Base-by-base conservation (phyloP, 768 basidiomycete genomes). In the Tulasnella sp. region DNA sequence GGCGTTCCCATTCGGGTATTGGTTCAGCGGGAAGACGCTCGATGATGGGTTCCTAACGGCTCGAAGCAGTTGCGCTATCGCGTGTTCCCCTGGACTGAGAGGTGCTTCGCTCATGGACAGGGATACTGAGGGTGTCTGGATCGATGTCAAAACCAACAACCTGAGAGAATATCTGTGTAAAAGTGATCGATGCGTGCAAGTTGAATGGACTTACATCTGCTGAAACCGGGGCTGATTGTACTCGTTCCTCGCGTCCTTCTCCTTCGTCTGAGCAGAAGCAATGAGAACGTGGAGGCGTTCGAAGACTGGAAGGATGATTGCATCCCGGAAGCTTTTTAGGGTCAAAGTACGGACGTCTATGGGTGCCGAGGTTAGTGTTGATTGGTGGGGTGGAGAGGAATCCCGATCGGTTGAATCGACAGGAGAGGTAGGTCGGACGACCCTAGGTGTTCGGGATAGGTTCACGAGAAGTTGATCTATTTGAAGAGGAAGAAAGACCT, bases 271-370 rank as follows among this genome's bases (percentile, higher is more conserved):
- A 21, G 42, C 31, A 21, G 48, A 77, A 19, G 80, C 40, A 12
- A 79, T 72, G n/a, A 81, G 68, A 18, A 48, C 24, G 62, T 77
- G 58, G 5, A 82, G 79, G 24, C 76, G 44, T 52, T 81, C 80
- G 24, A 87, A 89, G 24, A 92, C 86, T 0, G 94, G 92, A 27
- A 93, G 86, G 46, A 95, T 90, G 79, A 95, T 90, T 78, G 89
- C 89, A 85, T 96, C 94, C 39, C 94, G 90, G 84, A 96, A 96
- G 10, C 92, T 90, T 58, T 90, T 89, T 36, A 96, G 87, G 8
- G 93, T 92, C n/a, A 95, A 88, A 8, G 90, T 90, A 40, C 94
- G 91, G 36, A 95, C 93, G 81, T 96, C 94, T 76, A 96, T 93
- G 46, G 89, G 90, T 21, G 89, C 46, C 21, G 86, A 0, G 88